Percentiles rank a stretch among this genome's conserved stretches.
These are phyloP conservation scores for Capsicum rhomboideum DNA, from an alignment of 257 asterid genomes.

Conservation along the genomic window DNA sequence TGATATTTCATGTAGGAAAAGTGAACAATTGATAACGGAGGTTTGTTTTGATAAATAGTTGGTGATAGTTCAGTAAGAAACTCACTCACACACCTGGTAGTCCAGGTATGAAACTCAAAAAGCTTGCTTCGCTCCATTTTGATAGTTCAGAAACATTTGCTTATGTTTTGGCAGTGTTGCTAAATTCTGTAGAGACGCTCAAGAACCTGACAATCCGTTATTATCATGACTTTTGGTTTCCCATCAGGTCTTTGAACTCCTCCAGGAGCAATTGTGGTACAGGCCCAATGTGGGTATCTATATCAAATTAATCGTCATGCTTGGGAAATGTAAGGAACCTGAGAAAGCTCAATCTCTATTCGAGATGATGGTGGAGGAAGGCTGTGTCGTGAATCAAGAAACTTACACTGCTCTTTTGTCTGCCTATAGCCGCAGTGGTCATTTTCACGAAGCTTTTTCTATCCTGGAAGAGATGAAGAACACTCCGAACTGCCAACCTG, in stretches of 20 bases:
- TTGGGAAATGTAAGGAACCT: slow-evolving; percentile 97
- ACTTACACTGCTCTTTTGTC: slow-evolving; percentile 91
- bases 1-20: too few relatives aligned
- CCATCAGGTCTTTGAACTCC: slow-evolving; percentile 82
- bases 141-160: neutral
- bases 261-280: slow-evolving; percentile 94
- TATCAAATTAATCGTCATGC: slow-evolving; percentile 87
- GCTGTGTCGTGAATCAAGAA: slow-evolving; percentile 65
- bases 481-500: slow-evolving; percentile 54
- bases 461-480: slow-evolving; percentile 77
- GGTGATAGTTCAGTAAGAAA: too few relatives aligned
- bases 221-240: neutral
- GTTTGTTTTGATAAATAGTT: too few relatives aligned
- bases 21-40: too few relatives aligned
- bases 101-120: too few relatives aligned
- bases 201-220: neutral
- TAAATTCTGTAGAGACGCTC: neutral
- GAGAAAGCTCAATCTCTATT: slow-evolving; percentile 82
- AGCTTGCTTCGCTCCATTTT: too few relatives aligned
- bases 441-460: slow-evolving; percentile 55
- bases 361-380: slow-evolving; percentile 82
- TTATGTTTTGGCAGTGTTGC: neutral
- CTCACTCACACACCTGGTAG: too few relatives aligned
- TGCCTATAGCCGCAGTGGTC: slow-evolving; percentile 86
- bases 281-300: slow-evolving; percentile 66